Percentiles rank a stretch among this genome's conserved stretches.
Evolutionary conservation across 2,329 filamentous ascomycete species (phyloP).

Genomic region (Penicillium sp.): DNA sequence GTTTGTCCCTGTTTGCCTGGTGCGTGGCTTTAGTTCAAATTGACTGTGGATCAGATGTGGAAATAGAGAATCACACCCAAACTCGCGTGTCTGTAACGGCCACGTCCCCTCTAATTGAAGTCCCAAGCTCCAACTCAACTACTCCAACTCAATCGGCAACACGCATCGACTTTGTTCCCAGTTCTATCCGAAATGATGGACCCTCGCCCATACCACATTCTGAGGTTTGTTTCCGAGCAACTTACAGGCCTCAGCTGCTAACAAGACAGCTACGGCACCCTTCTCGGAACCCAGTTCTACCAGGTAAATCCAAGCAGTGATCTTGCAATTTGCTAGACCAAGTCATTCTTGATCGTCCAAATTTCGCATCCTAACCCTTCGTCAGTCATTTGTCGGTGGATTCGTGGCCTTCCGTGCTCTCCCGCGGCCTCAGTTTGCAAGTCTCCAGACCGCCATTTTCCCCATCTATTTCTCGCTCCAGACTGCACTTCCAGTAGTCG

Average conservation of each 20-base stretch:
- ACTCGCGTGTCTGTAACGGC: not conserved
- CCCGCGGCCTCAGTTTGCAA: slow-evolving; percentile 76
- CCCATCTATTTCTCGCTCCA: slow-evolving; percentile 83
- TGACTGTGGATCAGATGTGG: slow-evolving; percentile 3
- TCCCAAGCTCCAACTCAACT: not conserved
- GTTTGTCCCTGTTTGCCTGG: slow-evolving; percentile 11
- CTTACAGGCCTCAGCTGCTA: not conserved
- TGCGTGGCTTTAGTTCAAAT: not conserved
- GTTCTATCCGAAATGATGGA: slow-evolving; percentile 30
- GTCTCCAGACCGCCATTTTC: slow-evolving; percentile 79
- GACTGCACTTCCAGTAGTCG: slow-evolving; percentile 68
- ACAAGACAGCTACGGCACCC: slow-evolving; percentile 72
- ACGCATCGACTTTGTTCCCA: not conserved
- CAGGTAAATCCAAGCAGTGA: slow-evolving; percentile 58
- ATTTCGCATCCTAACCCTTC: slow-evolving; percentile 1
- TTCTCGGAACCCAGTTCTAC: slow-evolving; percentile 84
- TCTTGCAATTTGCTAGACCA: not conserved
- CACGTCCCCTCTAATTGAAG: not conserved
- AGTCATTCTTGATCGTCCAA: not conserved
- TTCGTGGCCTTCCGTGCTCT: slow-evolving; percentile 76
- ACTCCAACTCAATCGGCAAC: not conserved
- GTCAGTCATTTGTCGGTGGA: slow-evolving; percentile 72
- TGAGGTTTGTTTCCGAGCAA: slow-evolving; percentile 26
- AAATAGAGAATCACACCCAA: not conserved
- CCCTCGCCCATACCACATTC: slow-evolving; percentile 37